These are phyloP conservation scores for Zea mays DNA, from an alignment of 176 grass and related monocot species.

Conservation along the genomic window Zm-B73-REFERENCE-NAM-5.0 NC_050104.1:111760501-111761000, in stretches of 20 bases:
- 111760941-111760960: not conserved
- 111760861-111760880: not conserved
- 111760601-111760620: slow-evolving; percentile 72
- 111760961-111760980: not conserved
- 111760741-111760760: not conserved
- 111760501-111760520: slow-evolving; percentile 21
- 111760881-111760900: slow-evolving; percentile 1
- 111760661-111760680: not conserved
- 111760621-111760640: slow-evolving; percentile 21
- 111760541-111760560: slow-evolving; percentile 99
- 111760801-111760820: not conserved
- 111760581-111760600: slow-evolving; percentile 82
- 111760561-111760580: slow-evolving; percentile 86
- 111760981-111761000: not conserved
- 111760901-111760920: not conserved
- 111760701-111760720: not conserved
- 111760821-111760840: not conserved
- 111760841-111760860: not conserved
- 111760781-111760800: not conserved
- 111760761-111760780: not conserved
- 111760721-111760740: not conserved
- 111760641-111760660: not conserved
- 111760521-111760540: slow-evolving; percentile 40
- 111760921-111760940: slow-evolving; percentile 19
- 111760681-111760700: not conserved